Conservation (phyloP, 495 filamentous ascomycete species). For the Tuber microsphaerosporum region DNA sequence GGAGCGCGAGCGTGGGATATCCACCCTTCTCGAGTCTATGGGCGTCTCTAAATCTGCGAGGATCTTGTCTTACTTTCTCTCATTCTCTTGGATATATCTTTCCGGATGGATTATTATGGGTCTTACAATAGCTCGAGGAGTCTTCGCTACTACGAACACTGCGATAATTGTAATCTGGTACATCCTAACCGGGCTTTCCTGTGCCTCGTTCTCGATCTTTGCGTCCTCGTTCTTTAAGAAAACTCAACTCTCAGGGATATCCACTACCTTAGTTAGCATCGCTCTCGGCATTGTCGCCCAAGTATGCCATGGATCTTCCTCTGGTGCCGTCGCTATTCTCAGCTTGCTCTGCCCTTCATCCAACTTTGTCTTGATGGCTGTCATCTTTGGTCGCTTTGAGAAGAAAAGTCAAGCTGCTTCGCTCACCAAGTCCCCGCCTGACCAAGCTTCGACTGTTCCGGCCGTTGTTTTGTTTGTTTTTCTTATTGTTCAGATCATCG, state of each 20-base stretch:
- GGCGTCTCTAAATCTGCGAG: constrained; percentile 68
- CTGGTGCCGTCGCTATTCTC: constrained; percentile 55
- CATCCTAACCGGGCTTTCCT: constrained; percentile 57
- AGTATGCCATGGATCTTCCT: constrained; percentile 50
- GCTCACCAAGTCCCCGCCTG: constrained; percentile 52
- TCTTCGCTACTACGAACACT: constrained; percentile 57
- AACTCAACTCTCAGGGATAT: constrained; percentile 69
- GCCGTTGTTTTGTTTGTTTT: constrained; percentile 64
- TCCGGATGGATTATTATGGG: constrained; percentile 64
- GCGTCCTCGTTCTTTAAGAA: constrained; percentile 67
- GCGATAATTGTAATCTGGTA: constrained; percentile 55
- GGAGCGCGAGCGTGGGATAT: constrained; percentile 72
- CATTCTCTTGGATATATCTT: constrained; percentile 61
- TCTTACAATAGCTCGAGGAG: constrained; percentile 53
- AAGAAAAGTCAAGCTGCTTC: constrained; percentile 50
- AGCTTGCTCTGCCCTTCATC: constrained; percentile 67
- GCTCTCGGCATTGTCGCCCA: constrained; percentile 64
- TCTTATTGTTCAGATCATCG: constrained; percentile 62
- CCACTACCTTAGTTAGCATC: constrained; percentile 57
- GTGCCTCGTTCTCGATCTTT: constrained; percentile 63
- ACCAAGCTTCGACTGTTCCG: constrained; percentile 56
- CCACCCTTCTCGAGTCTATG: constrained; percentile 73
- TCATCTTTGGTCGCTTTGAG: constrained; percentile 63
- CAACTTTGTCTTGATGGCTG: constrained; percentile 67
- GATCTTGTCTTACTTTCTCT: constrained; percentile 58